A percentile compares a stretch with the other conserved stretches of the same genome.
Conservation (phyloP, 805 yeast genomes). For the Wickerhamomyces hampshirensis region DNA sequence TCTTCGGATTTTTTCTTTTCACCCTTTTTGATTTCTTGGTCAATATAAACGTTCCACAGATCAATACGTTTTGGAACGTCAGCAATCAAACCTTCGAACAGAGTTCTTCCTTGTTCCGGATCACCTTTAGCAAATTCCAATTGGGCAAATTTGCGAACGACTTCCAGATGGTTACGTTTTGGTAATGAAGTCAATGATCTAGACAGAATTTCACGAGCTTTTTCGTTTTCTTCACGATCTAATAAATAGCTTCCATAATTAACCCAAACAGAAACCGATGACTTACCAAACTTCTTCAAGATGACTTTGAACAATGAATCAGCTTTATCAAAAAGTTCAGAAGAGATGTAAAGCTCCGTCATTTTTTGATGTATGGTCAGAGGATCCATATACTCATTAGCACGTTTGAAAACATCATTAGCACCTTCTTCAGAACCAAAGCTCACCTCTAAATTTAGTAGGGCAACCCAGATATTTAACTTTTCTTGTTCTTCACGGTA, state of each 20-base stretch:
- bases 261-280: conserved; percentile 71
- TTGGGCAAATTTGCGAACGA: conserved; percentile 84
- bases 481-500: conserved; percentile 92
- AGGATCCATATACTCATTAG: conserved; percentile 91
- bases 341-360: conserved; percentile 66
- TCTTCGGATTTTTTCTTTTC: conserved; percentile 68
- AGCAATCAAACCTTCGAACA: conserved; percentile 86
- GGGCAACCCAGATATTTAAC: conserved; percentile 92
- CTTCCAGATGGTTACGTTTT: conserved; percentile 69
- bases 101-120: conserved; percentile 88
- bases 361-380: conserved; percentile 74
- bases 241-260: conserved; percentile 73
- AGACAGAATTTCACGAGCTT: conserved; percentile 70
- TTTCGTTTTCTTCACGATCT: conserved; percentile 48
- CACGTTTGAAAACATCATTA: conserved; percentile 73
- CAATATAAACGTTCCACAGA: conserved; percentile 92
- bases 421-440: conserved; percentile 85
- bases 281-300: conserved; percentile 74
- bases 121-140: conserved; percentile 85
- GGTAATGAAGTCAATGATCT: conserved; percentile 69
- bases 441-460: conserved; percentile 87
- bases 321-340: conserved; percentile 72
- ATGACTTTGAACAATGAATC: conserved; percentile 58
- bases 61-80: conserved; percentile 92
- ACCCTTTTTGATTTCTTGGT: conserved; percentile 77